Conservation (phyloP, 805 yeast species). For the Candida sonorensis region DNA sequence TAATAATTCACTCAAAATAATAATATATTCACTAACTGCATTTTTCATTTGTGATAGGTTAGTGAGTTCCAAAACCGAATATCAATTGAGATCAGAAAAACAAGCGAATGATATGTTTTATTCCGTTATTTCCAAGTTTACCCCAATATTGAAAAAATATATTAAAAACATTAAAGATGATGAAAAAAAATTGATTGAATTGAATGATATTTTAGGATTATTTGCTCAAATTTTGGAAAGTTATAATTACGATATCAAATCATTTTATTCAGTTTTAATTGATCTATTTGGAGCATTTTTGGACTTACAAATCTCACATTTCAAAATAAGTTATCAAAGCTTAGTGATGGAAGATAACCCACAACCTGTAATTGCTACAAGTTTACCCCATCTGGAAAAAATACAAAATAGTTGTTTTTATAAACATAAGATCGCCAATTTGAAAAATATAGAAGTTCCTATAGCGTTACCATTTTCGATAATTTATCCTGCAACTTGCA, state of each 20-base stretch:
- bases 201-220: constrained; percentile 60
- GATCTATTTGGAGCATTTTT: constrained; percentile 55
- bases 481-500: constrained; percentile 80
- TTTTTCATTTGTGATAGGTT: constrained; percentile 72
- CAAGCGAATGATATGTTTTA: constrained; percentile 74
- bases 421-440: no score
- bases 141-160: constrained; percentile 49
- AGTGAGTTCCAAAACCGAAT: constrained; percentile 56
- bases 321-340: constrained; percentile 53
- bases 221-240: constrained; percentile 74
- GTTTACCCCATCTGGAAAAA: constrained; percentile 51
- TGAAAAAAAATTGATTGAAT: constrained; percentile 40
- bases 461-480: constrained; percentile 81
- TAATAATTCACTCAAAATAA: constrained; percentile 43
- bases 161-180: constrained; percentile 35
- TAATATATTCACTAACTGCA: constrained; percentile 60
- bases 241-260: constrained; percentile 51
- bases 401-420: constrained; percentile 38
- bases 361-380: constrained; percentile 74
- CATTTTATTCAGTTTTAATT: constrained; percentile 57
- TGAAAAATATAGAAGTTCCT: constrained; percentile 35
- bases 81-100: constrained; percentile 53
- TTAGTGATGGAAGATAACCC: constrained; percentile 75
- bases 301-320: constrained; percentile 45
- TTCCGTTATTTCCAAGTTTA: constrained; percentile 50